phyloP scores from a whole-genome alignment of 306 rosid genomes.

The Ochetophila trinervis region DNA sequence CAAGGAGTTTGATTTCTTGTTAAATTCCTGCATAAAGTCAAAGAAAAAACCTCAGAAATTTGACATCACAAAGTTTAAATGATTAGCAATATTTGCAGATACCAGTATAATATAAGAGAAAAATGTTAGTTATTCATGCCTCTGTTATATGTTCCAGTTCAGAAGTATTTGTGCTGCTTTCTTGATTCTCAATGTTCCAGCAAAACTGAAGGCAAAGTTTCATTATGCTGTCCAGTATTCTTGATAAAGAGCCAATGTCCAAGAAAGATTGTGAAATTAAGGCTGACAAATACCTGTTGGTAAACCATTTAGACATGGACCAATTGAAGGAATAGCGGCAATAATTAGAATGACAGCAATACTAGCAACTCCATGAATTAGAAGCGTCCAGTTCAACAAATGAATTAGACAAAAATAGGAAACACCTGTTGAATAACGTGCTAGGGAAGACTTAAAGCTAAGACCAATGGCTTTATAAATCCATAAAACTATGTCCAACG shows the following conservation, averaged over 20 bases:
- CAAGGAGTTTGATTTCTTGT: constrained; percentile 93
- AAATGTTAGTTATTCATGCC: constrained; percentile 40
- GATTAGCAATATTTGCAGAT: background rate
- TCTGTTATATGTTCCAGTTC: constrained; percentile 86
- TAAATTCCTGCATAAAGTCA: constrained; percentile 66
- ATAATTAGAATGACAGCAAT: constrained; percentile 13
- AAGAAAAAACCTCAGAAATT: background rate
- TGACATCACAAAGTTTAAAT: constrained; percentile 7
- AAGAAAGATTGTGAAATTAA: constrained; percentile 92
- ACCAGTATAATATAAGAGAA: background rate
- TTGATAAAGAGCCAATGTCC: constrained; percentile 95
- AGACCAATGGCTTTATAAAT: too few relatives aligned
- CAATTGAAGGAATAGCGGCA: constrained; percentile 12
- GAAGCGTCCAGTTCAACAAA: constrained; percentile 17
- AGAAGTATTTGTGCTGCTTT: constrained; percentile 63
- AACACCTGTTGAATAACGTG: background rate
- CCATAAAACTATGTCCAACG: too few relatives aligned
- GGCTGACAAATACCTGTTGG: constrained; percentile 75
- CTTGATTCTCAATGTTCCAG: constrained; percentile 90
- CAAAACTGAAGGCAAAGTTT: constrained; percentile 94
- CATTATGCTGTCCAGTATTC: constrained; percentile 94
- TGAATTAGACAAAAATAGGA: constrained; percentile 6
- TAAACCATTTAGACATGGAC: constrained; percentile 10
- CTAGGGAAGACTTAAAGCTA: too few relatives aligned
- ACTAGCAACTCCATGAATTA: constrained; percentile 7